Evolutionary conservation across 257 asterid species (phyloP), one percentile per base, ranked within the genome.

Genomic region (Solanum clarkiae): DNA sequence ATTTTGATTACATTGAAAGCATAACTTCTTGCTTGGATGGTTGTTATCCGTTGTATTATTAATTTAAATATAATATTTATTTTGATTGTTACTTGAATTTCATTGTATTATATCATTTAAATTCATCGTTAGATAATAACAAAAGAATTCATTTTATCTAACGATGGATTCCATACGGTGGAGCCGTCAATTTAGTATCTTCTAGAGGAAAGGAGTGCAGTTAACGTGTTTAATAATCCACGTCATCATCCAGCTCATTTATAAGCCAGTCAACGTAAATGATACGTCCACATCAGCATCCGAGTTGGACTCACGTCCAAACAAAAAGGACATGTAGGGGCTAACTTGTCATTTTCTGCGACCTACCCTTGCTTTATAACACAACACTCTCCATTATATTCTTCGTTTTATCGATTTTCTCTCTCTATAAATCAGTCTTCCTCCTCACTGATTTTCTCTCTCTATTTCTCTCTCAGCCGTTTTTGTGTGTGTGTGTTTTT

Each of bases 181-280:
- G 40, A 32, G 5, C 0, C 4, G 5, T 32, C 3, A 17, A 57
- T 57, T 20, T 6, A 56, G 18, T 56, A 56, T 36, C 42, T 32
- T 32, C 36, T 2, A 32, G 4, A 32, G 36, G 36, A 32, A 32
- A 32, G 40, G 20, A 68, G 10, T 20, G 32, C 20, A 44, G 53
- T 72, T 20, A 71, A 71, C 10, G 29, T 20, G 10, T 5, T 3
- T 10, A 71, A 42, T 12, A 72, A 72, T 44, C 56, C 82, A 51
- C 63, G 26, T 77, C 5, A 51, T 51, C 2, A 51, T 20, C 16
- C 65, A 26, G 62, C 62, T 75, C 3, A 26, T 15, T 7, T 8
- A 32, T 5, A 79, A 79, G 63, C 86, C 89, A 84, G 80, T 87
- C 85, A 87, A 84, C 45, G 68, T 84, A 53, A 20, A 13, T 15